phyloP scores from a whole-genome alignment of 108 stramenopile genomes.

The Nitzschia palea region DNA sequence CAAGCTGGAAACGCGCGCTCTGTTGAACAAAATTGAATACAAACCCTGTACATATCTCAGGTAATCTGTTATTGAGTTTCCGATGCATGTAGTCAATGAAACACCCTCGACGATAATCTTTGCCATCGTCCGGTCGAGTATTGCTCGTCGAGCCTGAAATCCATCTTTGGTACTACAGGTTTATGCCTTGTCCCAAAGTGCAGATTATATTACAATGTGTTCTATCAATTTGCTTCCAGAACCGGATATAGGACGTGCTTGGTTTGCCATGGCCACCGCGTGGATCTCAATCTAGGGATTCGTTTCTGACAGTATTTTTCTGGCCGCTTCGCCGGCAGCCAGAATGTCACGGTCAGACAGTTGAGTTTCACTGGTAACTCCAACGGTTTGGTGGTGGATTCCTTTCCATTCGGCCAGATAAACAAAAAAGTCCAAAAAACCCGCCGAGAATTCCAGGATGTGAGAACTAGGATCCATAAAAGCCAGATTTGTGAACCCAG shows the following conservation, averaged over 20 bases:
- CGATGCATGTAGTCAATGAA: no score
- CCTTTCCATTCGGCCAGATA: conserved; percentile 21
- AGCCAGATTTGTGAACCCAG: conserved; percentile 22
- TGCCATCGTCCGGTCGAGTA: not conserved
- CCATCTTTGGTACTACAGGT: not conserved
- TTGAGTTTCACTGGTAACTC: not conserved
- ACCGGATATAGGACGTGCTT: no score
- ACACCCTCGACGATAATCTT: no score
- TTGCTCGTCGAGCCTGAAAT: not conserved
- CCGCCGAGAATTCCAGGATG: conserved; percentile 14
- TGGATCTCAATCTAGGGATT: not conserved
- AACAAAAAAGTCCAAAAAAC: conserved; percentile 12
- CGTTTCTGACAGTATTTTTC: not conserved
- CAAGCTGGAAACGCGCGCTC: not conserved
- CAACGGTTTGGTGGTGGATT: not conserved
- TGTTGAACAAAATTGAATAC: not conserved
- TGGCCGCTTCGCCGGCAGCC: not conserved
- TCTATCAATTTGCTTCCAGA: no score
- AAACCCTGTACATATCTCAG: not conserved
- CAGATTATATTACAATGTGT: no score
- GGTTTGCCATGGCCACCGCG: not conserved
- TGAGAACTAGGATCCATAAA: conserved; percentile 19
- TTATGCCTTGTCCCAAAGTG: not conserved
- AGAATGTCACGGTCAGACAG: not conserved
- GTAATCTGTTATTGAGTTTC: no score